Evolutionary conservation across 306 rosid species (phyloP).

Genomic region (Cicer judaicum): DNA sequence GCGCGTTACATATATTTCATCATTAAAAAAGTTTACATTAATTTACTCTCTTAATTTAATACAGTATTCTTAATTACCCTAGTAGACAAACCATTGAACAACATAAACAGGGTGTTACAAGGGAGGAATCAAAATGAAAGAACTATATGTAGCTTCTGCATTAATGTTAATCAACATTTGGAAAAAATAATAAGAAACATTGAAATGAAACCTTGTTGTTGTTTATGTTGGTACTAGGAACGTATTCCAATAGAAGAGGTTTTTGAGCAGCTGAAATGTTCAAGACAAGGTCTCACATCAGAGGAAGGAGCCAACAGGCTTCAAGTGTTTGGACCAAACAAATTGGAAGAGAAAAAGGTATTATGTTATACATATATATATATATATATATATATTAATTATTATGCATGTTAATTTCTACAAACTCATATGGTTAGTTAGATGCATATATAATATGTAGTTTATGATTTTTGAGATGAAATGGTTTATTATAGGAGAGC

Average conservation of each 20-base stretch:
- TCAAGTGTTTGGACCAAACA: slow-evolving; percentile 93
- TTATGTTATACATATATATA: no score
- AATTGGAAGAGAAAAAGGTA: slow-evolving; percentile 91
- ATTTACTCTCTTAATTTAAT: no score
- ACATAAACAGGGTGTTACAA: no score
- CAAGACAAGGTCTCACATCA: slow-evolving; percentile 74
- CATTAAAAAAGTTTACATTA: no score
- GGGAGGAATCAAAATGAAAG: no score
- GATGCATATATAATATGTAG: not conserved
- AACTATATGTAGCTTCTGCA: no score
- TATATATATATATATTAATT: not conserved
- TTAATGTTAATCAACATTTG: not conserved
- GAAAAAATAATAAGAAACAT: slow-evolving; percentile 16
- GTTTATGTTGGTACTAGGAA: slow-evolving; percentile 56
- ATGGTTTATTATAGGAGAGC: slow-evolving; percentile 70
- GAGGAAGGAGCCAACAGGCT: slow-evolving; percentile 90
- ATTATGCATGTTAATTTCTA: not conserved
- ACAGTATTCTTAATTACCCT: no score
- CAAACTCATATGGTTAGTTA: not conserved
- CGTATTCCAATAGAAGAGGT: slow-evolving; percentile 87
- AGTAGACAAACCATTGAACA: no score
- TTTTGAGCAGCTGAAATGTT: slow-evolving; percentile 87
- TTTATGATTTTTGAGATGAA: slow-evolving; percentile 38
- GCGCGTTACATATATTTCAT: no score
- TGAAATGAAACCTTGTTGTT: not conserved